These are phyloP conservation scores for Fusarium anthophilum DNA, from an alignment of 2,329 filamentous ascomycete genomes.

Conservation along the genomic window DNA sequence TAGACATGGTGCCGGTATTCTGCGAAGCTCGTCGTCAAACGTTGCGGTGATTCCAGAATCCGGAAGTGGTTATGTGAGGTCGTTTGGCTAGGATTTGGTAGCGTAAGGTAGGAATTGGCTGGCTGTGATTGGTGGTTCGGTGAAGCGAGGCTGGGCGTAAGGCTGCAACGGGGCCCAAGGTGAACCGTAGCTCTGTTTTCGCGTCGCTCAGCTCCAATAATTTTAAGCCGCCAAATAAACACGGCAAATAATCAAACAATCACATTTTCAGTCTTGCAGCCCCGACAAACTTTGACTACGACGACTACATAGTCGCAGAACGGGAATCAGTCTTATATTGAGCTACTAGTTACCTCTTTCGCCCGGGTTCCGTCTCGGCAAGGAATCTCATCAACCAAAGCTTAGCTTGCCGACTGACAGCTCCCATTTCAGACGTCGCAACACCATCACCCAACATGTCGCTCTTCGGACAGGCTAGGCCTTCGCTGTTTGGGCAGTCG, in stretches of 20 bases:
- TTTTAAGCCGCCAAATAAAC: constrained; percentile 40
- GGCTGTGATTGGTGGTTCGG: constrained; percentile 48
- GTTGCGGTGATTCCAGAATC: constrained; percentile 43
- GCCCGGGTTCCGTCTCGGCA: constrained; percentile 9
- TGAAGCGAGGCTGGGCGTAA: constrained; percentile 45
- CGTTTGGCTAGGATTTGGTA: constrained; percentile 47
- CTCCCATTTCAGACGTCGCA: constrained; percentile 21
- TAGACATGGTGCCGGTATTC: constrained; percentile 51
- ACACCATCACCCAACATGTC: constrained; percentile 46
- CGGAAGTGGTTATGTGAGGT: constrained; percentile 42
- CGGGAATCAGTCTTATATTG: not conserved
- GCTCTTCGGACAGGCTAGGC: constrained; percentile 54
- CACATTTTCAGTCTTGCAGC: constrained; percentile 30
- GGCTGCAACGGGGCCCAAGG: constrained; percentile 22
- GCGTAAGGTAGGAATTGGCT: constrained; percentile 54
- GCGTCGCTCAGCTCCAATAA: constrained; percentile 43
- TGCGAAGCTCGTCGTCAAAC: constrained; percentile 42
- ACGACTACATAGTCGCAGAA: not conserved
- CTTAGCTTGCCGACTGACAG: constrained; percentile 22
- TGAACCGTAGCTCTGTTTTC: constrained; percentile 41
- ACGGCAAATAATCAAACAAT: constrained; percentile 26
- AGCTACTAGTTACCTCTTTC: not conserved
- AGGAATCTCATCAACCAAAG: constrained; percentile 19
- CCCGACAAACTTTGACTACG: not conserved
- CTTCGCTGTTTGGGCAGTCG: constrained; percentile 52